These are phyloP conservation scores for Talaromyces thailandensis DNA, from an alignment of 495 filamentous ascomycete species.

Conservation along the genomic window DNA sequence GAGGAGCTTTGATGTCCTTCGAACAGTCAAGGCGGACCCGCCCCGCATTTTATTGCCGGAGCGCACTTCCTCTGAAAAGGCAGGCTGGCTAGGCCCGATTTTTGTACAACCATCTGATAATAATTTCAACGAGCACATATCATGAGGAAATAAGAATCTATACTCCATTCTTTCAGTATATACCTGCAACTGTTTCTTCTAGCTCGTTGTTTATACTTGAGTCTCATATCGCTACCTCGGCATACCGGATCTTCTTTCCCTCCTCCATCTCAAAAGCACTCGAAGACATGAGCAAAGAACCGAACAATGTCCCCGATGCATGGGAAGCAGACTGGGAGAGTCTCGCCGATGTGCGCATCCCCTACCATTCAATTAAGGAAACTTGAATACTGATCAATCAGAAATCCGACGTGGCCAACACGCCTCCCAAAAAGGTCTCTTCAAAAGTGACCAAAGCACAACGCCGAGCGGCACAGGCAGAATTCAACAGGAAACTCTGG, in stretches of 20 bases:
- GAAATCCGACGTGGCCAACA: conserved; percentile 22
- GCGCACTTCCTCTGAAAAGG: not conserved
- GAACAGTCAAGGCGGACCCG: not conserved
- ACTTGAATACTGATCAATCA: conserved; percentile 12
- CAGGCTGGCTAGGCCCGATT: not conserved
- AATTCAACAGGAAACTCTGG: conserved; percentile 80
- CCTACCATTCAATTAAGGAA: not conserved
- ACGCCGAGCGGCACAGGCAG: conserved; percentile 67
- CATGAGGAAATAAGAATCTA: not conserved
- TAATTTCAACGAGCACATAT: not conserved
- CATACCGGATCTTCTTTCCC: not conserved
- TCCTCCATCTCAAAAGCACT: not conserved
- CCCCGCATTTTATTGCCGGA: not conserved
- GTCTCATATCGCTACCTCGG: not conserved
- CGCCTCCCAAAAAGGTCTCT: conserved; percentile 36
- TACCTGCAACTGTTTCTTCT: not conserved
- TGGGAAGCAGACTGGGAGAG: conserved; percentile 91
- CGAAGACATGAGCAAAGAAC: conserved; percentile 43
- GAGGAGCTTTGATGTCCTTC: not conserved
- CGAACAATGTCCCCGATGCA: conserved; percentile 55
- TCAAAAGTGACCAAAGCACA: conserved; percentile 63
- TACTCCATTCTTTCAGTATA: not conserved
- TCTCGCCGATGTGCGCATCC: conserved; percentile 55
- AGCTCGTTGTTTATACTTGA: not conserved
- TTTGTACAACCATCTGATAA: not conserved